phyloP scores from a whole-genome alignment of 2,329 filamentous ascomycete genomes.

The Parastagonospora avenae region DNA sequence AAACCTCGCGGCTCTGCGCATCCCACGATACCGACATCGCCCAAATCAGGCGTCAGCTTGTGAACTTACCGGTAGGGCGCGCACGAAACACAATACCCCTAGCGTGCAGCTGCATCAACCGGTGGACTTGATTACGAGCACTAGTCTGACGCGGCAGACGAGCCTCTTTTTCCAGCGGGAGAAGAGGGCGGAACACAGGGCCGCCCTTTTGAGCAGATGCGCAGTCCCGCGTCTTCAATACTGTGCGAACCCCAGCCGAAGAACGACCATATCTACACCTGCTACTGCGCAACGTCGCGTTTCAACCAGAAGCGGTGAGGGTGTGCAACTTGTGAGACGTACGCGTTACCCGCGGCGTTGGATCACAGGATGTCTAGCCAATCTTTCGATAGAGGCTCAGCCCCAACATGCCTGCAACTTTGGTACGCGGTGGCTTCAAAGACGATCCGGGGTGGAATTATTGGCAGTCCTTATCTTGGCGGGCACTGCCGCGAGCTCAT shows the following conservation, averaged over 20 bases:
- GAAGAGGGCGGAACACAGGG: slow-evolving; percentile 33
- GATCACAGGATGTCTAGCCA: neutral
- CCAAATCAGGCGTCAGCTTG: slow-evolving; percentile 25
- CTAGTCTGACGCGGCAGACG: slow-evolving; percentile 28
- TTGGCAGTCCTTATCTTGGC: slow-evolving; percentile 13
- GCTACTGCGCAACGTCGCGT: neutral
- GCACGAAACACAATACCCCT: slow-evolving; percentile 25
- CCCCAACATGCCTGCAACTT: neutral
- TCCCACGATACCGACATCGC: neutral
- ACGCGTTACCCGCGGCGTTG: neutral
- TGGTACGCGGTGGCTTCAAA: neutral
- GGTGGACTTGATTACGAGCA: slow-evolving; percentile 31
- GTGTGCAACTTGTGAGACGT: neutral
- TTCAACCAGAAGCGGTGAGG: slow-evolving; percentile 16
- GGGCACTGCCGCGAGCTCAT: slow-evolving; percentile 7
- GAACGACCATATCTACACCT: neutral
- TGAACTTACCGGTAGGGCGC: slow-evolving; percentile 29
- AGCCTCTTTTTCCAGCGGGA: slow-evolving; percentile 23
- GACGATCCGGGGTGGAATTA: neutral
- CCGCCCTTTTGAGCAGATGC: slow-evolving; percentile 30
- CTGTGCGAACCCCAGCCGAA: neutral
- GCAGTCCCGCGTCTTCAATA: neutral
- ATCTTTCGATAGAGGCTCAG: neutral
- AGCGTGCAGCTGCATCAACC: slow-evolving; percentile 27
- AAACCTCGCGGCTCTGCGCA: neutral